These are phyloP conservation scores for Urostyla sp. DNA, from an alignment of 73 alveolate species.

Conservation along the genomic window DNA sequence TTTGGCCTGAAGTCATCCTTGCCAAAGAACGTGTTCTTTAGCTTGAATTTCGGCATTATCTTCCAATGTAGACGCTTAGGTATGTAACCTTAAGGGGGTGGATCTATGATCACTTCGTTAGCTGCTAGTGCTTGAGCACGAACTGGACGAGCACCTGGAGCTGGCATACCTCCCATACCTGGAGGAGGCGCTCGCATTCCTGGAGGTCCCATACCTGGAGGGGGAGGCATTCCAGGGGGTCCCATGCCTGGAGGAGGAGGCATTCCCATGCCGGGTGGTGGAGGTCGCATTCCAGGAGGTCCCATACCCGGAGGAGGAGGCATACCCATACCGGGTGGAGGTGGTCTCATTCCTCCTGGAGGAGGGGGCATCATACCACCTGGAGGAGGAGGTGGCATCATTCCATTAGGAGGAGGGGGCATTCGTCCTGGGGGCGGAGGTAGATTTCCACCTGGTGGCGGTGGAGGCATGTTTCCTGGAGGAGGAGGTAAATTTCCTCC, in stretches of 20 bases:
- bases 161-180: no score
- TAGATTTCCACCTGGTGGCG: not conserved
- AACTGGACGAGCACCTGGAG: not conserved
- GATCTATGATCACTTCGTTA: not conserved
- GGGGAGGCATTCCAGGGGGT: constrained; percentile 27
- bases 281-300: not conserved
- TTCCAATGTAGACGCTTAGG: constrained; percentile 23
- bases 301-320: constrained; percentile 21
- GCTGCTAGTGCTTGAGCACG: not conserved
- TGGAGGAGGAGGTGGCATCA: constrained; percentile 9
- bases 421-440: constrained; percentile 6
- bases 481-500: constrained; percentile 9
- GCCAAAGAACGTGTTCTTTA: constrained; percentile 13
- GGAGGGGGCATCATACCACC: constrained; percentile 35
- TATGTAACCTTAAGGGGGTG: constrained; percentile 17
- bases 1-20: not conserved
- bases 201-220: not conserved
- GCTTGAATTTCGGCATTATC: not conserved
- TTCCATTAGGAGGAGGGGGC: not conserved
- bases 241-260: not conserved
- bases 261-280: constrained; percentile 10
- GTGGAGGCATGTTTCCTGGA: constrained; percentile 3
- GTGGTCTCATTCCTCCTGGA: constrained; percentile 14
- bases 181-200: not conserved
- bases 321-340: constrained; percentile 8